phyloP scores from a whole-genome alignment of 2,329 filamentous ascomycete species.

The Colletotrichum spinosum region DNA sequence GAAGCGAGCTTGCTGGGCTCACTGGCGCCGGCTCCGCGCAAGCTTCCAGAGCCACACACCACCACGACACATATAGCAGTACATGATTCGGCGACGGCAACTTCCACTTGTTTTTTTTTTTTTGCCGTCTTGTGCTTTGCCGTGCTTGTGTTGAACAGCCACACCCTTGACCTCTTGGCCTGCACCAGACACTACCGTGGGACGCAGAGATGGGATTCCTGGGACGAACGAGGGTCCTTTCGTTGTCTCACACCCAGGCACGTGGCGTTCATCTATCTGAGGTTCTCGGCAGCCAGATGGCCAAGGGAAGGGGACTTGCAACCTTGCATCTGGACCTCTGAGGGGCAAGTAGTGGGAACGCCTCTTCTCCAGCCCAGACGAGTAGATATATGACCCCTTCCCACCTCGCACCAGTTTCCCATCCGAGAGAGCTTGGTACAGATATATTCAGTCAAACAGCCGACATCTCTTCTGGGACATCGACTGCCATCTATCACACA shows the following conservation, averaged over 20 bases:
- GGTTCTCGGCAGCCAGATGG: constrained; percentile 3
- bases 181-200: too few relatives aligned
- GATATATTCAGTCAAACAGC: not conserved
- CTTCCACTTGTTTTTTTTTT: not conserved
- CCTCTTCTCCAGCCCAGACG: not conserved
- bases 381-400: constrained; percentile 28
- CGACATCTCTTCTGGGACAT: not conserved
- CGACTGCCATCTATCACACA: constrained; percentile 5
- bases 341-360: too few relatives aligned
- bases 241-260: constrained; percentile 17
- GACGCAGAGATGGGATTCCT: not conserved
- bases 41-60: constrained; percentile 2
- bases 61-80: not conserved
- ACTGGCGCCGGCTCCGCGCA: constrained; percentile 34
- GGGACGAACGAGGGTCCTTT: constrained; percentile 10
- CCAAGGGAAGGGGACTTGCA: constrained; percentile 8
- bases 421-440: constrained; percentile 4
- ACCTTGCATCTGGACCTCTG: not conserved
- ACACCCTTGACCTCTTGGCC: too few relatives aligned
- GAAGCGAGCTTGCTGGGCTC: constrained; percentile 7
- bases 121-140: not conserved
- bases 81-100: constrained; percentile 3
- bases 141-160: too few relatives aligned
- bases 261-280: constrained; percentile 34
- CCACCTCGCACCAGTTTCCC: constrained; percentile 6